Base-by-base conservation (phyloP, 495 filamentous ascomycete species). In the Aspergillus campestris region DNA sequence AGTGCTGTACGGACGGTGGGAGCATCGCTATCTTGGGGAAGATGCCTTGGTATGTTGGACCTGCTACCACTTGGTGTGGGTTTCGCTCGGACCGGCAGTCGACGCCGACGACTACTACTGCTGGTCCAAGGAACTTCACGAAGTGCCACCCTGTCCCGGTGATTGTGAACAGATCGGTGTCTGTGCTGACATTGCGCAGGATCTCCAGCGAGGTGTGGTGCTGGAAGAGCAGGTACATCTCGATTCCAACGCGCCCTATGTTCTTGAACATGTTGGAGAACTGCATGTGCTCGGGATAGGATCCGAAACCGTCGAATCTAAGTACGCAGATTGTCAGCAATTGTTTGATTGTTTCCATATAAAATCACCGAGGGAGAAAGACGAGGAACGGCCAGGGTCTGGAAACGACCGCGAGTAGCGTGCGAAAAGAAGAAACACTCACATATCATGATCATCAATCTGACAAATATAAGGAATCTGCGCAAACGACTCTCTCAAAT, bases 221-320 rank as follows among this genome's bases (percentile, higher is more conserved):
- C 57, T 98, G 92, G 71, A 98, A 98, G 13, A 98, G 80, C n/a
- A 98, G 75, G 57, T 96, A 98, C 88, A 95, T 96, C 48, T 96
- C 89, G 43, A 94, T 91, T n/a, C 87, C 94, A 27, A 98, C 83
- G 15, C 92, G 84, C 18, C 92, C 92, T 53, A 97, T 95, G 61
- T 95, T 95, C 63, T 95, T 95, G 74, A 98, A 96, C 70, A 96
- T 88, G 45, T 94, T 83, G 1, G 87, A 94, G 57, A 84, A 85
- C 60, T 98, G 92, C 91, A 98, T 96, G 55, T 98, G 94, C 49
- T 95, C 90, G 1, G 92, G 92, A 51, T 97, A 97, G 2, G 86
- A 92, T 13, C 92, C 92, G 47, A 89, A 98, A n/a, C 92, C 92
- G 59, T 98, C 92, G 56, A 98, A 97, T 40, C 89, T 95, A 35